Conservation (phyloP, 1,139 yeast species). For the Petasospora fabianii region DNA sequence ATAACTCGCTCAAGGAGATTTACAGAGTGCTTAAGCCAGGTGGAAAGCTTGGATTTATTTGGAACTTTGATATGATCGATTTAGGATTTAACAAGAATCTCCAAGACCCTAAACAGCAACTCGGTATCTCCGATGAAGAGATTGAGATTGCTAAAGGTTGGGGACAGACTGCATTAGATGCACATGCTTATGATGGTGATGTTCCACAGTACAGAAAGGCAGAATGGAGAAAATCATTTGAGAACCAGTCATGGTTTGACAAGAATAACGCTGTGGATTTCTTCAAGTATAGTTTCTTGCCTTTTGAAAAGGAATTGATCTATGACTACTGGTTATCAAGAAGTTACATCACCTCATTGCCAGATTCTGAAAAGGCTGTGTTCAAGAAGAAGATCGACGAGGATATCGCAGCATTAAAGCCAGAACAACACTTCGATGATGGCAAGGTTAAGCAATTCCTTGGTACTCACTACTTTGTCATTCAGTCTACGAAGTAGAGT, state of each 20-base stretch:
- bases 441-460: conserved; percentile 18
- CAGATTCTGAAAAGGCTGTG: conserved; percentile 35
- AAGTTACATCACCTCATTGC: conserved; percentile 50
- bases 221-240: conserved; percentile 45
- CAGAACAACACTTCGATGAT: conserved; percentile 9
- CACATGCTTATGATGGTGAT: conserved; percentile 32
- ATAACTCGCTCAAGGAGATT: conserved; percentile 46
- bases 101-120: conserved; percentile 4
- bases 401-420: conserved; percentile 15
- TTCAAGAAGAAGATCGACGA: conserved; percentile 34
- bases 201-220: conserved; percentile 61
- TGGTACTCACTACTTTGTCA: conserved; percentile 23
- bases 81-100: conserved; percentile 14
- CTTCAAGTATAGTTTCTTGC: conserved; percentile 33
- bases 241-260: conserved; percentile 29
- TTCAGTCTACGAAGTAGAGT: conserved; percentile 8
- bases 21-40: conserved; percentile 50
- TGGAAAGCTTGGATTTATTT: conserved; percentile 50
- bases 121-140: conserved; percentile 17
- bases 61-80: conserved; percentile 53
- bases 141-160: conserved; percentile 24
- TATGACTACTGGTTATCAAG: conserved; percentile 57
- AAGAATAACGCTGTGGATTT: conserved; percentile 23
- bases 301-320: conserved; percentile 34
- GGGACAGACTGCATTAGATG: conserved; percentile 29